Percentiles rank a stretch among this genome's conserved stretches.
phyloP scores from a whole-genome alignment of 177 flowering plant genomes.

The Vitis hybrid region DNA sequence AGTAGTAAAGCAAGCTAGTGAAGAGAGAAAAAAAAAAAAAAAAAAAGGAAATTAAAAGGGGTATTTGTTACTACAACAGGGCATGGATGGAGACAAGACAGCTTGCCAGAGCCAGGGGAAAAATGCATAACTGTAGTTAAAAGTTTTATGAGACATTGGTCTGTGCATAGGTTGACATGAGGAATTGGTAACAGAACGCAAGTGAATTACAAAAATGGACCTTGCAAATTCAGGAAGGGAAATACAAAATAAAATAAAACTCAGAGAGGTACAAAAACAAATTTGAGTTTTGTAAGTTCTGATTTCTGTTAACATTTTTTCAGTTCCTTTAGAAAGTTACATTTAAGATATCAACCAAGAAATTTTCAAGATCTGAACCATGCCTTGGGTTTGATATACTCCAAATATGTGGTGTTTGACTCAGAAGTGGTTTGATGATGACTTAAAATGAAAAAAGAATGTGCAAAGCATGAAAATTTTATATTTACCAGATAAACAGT shows the following conservation, averaged over 20 bases:
- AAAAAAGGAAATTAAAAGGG: neutral
- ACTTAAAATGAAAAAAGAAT: neutral
- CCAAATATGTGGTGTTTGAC: neutral
- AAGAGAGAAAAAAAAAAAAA: too few species aligned
- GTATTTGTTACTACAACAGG: neutral
- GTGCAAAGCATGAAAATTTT: neutral
- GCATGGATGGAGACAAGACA: neutral
- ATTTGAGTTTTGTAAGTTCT: too few species aligned
- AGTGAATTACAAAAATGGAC: neutral
- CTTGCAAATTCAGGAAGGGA: neutral
- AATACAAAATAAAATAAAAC: too few species aligned
- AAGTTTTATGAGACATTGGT: neutral
- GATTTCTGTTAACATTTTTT: too few species aligned
- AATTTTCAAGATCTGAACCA: too few species aligned
- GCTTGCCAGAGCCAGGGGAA: neutral
- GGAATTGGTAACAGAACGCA: neutral
- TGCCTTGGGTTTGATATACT: neutral
- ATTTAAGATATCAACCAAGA: too few species aligned
- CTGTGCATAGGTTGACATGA: neutral
- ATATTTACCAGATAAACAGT: slow-evolving; percentile 68
- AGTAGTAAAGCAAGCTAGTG: too few species aligned
- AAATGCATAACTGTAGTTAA: neutral
- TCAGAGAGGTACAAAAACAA: neutral
- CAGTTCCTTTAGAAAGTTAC: too few species aligned
- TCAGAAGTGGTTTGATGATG: neutral